A percentile compares a stretch with the other conserved stretches of the same genome.
phyloP scores from a whole-genome alignment of 805 yeast genomes.

The Nakazawaea holstii region DNA sequence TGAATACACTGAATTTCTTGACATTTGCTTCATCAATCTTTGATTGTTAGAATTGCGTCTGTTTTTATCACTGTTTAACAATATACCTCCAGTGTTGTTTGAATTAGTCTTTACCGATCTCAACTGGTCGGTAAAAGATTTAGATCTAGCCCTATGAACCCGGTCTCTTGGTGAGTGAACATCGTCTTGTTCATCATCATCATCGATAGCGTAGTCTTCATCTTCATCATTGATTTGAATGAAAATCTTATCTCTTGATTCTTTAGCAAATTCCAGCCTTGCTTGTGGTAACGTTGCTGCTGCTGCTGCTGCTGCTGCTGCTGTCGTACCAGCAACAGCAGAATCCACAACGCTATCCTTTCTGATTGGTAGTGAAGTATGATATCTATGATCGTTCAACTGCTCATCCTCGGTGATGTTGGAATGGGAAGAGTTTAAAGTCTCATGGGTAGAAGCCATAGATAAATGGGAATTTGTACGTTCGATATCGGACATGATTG shows the following conservation, averaged over 20 bases:
- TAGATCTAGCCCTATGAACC: slow-evolving; percentile 21
- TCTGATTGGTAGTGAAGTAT: slow-evolving; percentile 27
- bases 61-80: slow-evolving; percentile 13
- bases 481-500: slow-evolving; percentile 18
- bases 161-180: not conserved
- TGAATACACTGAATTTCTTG: slow-evolving; percentile 22
- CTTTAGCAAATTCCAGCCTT: not conserved
- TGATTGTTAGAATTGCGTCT: slow-evolving; percentile 12
- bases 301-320: not conserved
- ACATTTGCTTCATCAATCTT: slow-evolving; percentile 21
- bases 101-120: slow-evolving; percentile 26
- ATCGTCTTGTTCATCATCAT: not conserved
- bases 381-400: slow-evolving; percentile 30
- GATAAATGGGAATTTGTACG: slow-evolving; percentile 15
- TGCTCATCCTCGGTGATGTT: slow-evolving; percentile 29
- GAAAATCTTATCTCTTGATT: slow-evolving; percentile 10
- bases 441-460: slow-evolving; percentile 16
- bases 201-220: slow-evolving; percentile 5
- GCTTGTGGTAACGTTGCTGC: not conserved
- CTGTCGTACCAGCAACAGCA: not conserved
- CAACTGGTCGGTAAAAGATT: slow-evolving; percentile 38
- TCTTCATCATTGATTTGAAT: slow-evolving; percentile 10
- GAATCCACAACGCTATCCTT: slow-evolving; percentile 15
- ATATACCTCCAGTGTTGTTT: slow-evolving; percentile 4
- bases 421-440: slow-evolving; percentile 26